These are phyloP conservation scores for Dinochytrium kinnereticum DNA, from an alignment of 371 early-diverging fungal species.

Conservation along the genomic window DNA sequence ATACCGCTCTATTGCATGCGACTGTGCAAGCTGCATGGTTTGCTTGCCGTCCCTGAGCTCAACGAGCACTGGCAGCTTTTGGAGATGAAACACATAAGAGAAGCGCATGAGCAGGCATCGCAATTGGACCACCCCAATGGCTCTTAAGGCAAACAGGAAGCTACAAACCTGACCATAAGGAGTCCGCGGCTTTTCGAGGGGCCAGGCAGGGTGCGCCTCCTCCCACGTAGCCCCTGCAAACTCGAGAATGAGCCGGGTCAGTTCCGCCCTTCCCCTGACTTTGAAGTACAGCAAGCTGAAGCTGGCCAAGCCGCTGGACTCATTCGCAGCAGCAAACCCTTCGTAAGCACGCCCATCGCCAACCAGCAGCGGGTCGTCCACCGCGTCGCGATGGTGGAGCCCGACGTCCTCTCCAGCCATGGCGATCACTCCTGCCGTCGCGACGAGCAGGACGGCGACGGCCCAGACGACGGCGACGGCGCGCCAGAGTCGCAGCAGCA, in stretches of 20 bases:
- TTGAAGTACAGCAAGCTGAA: conserved; percentile 42
- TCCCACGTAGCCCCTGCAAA: conserved; percentile 22
- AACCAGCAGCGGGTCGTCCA: no score
- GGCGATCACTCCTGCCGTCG: no score
- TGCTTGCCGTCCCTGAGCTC: conserved; percentile 46
- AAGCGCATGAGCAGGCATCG: neutral
- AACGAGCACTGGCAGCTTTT: conserved; percentile 56
- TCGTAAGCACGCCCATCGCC: neutral
- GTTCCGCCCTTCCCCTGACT: conserved; percentile 46
- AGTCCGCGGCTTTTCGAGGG: conserved; percentile 46
- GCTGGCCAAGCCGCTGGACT: neutral
- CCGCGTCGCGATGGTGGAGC: no score
- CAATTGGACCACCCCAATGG: neutral
- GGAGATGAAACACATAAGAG: no score
- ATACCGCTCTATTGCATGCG: conserved; percentile 59
- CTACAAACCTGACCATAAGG: conserved; percentile 55
- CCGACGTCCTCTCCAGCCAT: no score
- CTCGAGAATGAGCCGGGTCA: conserved; percentile 39
- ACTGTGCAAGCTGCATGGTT: conserved; percentile 49
- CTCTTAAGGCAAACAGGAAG: no score
- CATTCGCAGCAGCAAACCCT: no score
- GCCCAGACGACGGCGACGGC: no score
- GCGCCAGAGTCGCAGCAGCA: no score
- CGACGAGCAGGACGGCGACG: no score
- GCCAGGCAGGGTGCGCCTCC: conserved; percentile 48